phyloP scores from a whole-genome alignment of 129 eudicot genomes.

The Calendula officinalis region DNA sequence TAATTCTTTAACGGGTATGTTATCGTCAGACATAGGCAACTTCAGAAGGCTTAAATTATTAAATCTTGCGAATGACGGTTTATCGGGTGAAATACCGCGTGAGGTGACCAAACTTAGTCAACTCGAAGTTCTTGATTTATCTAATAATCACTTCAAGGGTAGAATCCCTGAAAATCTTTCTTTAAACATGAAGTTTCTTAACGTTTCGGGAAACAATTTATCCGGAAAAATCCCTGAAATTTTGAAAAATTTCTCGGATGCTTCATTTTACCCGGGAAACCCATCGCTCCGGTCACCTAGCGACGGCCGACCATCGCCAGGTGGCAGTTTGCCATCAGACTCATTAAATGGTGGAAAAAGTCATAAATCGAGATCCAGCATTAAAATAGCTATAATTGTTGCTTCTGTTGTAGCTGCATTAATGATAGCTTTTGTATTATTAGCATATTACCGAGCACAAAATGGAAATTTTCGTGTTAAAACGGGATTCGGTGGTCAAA shows the following conservation, averaged over 20 bases:
- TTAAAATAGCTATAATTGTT: conserved; percentile 70
- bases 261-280: conserved; percentile 85
- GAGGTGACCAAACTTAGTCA: conserved; percentile 62
- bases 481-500: conserved; percentile 53
- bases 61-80: conserved; percentile 67
- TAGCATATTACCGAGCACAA: conserved; percentile 71
- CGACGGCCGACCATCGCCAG: conserved; percentile 18
- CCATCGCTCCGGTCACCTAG: conserved; percentile 34
- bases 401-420: conserved; percentile 78
- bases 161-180: conserved; percentile 67
- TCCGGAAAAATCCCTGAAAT: conserved; percentile 66
- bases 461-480: conserved; percentile 52
- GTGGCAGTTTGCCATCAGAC: conserved; percentile 25
- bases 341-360: conserved; percentile 13
- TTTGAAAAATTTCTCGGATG: conserved; percentile 51
- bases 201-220: conserved; percentile 62
- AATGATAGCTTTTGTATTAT: conserved; percentile 72
- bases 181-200: conserved; percentile 45
- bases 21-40: conserved; percentile 65
- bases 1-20: conserved; percentile 53
- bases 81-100: conserved; percentile 71
- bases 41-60: conserved; percentile 61
- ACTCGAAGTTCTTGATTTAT: conserved; percentile 75
- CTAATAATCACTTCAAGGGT: conserved; percentile 64
- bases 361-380: conserved; percentile 54